phyloP scores from a whole-genome alignment of 768 basidiomycete species.

The Phanerochaete carnosa region DNA sequence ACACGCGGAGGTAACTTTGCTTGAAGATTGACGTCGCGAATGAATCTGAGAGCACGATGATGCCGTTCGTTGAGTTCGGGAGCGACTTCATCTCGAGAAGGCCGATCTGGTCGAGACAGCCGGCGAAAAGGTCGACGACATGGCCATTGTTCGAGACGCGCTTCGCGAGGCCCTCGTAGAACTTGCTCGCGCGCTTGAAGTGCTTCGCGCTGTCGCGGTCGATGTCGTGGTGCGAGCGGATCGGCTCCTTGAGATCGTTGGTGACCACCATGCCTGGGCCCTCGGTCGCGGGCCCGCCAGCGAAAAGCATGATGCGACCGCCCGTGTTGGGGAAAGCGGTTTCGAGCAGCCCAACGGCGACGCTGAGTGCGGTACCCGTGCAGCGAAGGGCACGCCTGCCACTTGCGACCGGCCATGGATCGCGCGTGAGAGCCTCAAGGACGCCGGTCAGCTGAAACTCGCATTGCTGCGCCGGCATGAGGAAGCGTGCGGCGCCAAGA shows the following conservation, averaged over 20 bases:
- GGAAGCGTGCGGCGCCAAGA: slow-evolving; percentile 85
- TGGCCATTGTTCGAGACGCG: slow-evolving; percentile 94
- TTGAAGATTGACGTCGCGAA: slow-evolving; percentile 99
- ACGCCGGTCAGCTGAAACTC: slow-evolving; percentile 96
- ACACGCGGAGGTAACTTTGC: slow-evolving; percentile 91
- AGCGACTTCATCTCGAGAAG: slow-evolving; percentile 96
- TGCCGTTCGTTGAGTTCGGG: slow-evolving; percentile 94
- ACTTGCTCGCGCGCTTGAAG: slow-evolving; percentile 97
- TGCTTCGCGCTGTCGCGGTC: slow-evolving; percentile 96
- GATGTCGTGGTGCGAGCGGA: slow-evolving; percentile 98
- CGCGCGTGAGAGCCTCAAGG: slow-evolving; percentile 80
- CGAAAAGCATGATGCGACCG: slow-evolving; percentile 92
- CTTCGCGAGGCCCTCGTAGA: slow-evolving; percentile 92
- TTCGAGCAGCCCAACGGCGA: slow-evolving; percentile 91
- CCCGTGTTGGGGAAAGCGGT: slow-evolving; percentile 95
- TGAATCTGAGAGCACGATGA: slow-evolving; percentile 93
- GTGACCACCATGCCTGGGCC: slow-evolving; percentile 97
- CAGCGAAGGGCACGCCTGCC: slow-evolving; percentile 92
- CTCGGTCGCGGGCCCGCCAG: slow-evolving; percentile 94
- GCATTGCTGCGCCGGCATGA: slow-evolving; percentile 87
- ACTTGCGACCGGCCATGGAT: slow-evolving; percentile 97
- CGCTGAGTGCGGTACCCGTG: slow-evolving; percentile 91
- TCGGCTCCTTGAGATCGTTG: slow-evolving; percentile 94
- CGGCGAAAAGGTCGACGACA: slow-evolving; percentile 92
- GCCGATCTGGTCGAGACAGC: slow-evolving; percentile 97